Evolutionary conservation across 306 rosid species (phyloP), one percentile per base, ranked within the genome.

Genomic region (Fragaria iinumae): DNA sequence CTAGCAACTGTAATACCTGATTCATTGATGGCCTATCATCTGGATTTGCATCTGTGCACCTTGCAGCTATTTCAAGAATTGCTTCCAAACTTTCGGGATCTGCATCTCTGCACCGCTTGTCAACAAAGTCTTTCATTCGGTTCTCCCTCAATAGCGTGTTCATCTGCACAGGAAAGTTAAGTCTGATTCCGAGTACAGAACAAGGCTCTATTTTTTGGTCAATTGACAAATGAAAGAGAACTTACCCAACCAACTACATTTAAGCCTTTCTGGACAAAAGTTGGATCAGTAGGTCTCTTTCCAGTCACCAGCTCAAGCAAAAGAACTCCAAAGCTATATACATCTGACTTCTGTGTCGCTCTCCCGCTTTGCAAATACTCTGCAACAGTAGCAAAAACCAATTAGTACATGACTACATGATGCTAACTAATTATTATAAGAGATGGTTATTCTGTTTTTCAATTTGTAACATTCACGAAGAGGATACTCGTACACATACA

Each of bases 201-300:
- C 65, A 6, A 29, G 39, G 68, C 21, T 60, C 11, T 29, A 23
- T 25, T 60, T 11, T 25, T 27, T 29, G 32, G 38, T 12, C 11
- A 56, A 56, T 56, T 11, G 39, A 25, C 17, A 60, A 25, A 59
- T 34, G 43, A 41, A 53, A n/a, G 67, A 56, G 64, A 62, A 57
- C 96, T 86, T 87, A 96, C 99, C 99, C 99, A 96, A 69, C 99
- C 98, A 84, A 96, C 99, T 69, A 92, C 91, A 77, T 89, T 96
- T 75, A 93, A 83, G 70, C 99, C 99, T 80, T 90, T 80, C 82
- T 86, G 87, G 4, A 86, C 95, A 79, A 96, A 96, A 63, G 91
- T 79, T 17, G 98, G 87, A 88, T 96, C 99, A 9, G 98, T 91
- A 4, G 99, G 99, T 76, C 99, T 96, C 89, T 96, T 96, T 59